These are phyloP conservation scores for Neolentinus lepideus DNA, from an alignment of 1,284 basidiomycete genomes.

Conservation along the genomic window DNA sequence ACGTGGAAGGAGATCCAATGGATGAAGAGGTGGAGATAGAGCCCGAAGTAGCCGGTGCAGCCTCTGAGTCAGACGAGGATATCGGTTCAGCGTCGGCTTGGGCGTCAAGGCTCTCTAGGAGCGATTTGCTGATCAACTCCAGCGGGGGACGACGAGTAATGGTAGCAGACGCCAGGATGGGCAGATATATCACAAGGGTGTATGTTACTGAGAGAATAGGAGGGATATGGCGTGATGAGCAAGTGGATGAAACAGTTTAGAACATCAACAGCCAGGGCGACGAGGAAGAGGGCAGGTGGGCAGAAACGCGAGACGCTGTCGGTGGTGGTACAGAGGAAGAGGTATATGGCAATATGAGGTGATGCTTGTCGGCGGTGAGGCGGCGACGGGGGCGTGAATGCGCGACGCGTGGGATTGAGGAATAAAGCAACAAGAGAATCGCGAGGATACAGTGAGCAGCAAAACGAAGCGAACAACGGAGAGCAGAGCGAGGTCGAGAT, in stretches of 20 bases:
- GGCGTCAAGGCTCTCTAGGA: slow-evolving; percentile 72
- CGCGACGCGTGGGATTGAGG: slow-evolving; percentile 27
- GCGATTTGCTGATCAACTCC: slow-evolving; percentile 76
- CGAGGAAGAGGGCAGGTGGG: slow-evolving; percentile 19
- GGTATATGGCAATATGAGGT: slow-evolving; percentile 3
- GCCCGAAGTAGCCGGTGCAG: slow-evolving; percentile 34
- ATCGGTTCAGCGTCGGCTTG: slow-evolving; percentile 71
- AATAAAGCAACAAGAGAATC: slow-evolving; percentile 20
- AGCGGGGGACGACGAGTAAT: slow-evolving; percentile 26
- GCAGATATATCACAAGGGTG: slow-evolving; percentile 24
- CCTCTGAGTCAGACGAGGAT: slow-evolving; percentile 46
- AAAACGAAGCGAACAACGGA: slow-evolving; percentile 7
- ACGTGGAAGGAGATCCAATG: slow-evolving; percentile 43
- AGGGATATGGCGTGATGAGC: slow-evolving; percentile 18
- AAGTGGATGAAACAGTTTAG: slow-evolving; percentile 22
- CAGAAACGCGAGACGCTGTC: slow-evolving; percentile 21
- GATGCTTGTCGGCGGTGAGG: background rate
- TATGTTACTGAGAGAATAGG: slow-evolving; percentile 15
- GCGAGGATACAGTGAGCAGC: slow-evolving; percentile 12
- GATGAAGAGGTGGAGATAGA: slow-evolving; percentile 43
- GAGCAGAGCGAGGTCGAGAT: slow-evolving; percentile 7
- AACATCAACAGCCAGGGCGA: slow-evolving; percentile 25
- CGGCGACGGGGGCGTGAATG: slow-evolving; percentile 21
- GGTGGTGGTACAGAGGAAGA: slow-evolving; percentile 27
- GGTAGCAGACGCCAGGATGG: slow-evolving; percentile 59